Evolutionary conservation across 495 filamentous ascomycete species (phyloP).

Genomic region (Geopyxis carbonaria): DNA sequence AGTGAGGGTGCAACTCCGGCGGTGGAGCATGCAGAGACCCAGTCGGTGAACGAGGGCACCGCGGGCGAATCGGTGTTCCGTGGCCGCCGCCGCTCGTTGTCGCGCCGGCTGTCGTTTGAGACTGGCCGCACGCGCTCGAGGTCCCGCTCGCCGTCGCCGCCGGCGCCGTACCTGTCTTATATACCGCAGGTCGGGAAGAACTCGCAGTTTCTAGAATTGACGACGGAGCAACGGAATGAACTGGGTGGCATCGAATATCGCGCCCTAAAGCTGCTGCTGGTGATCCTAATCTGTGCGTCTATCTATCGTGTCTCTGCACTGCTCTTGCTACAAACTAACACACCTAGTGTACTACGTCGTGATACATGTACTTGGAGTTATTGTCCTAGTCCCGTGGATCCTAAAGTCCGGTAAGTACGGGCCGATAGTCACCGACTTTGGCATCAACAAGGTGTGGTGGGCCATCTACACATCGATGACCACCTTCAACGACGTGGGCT

Average conservation of each 20-base stretch:
- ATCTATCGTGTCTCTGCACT: neutral
- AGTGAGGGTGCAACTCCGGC: no score
- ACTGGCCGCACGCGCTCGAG: no score
- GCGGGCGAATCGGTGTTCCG: no score
- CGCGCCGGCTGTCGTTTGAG: no score
- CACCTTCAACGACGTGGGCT: conserved; percentile 70
- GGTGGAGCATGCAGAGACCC: no score
- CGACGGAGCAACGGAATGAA: conserved; percentile 79
- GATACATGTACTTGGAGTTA: conserved; percentile 56
- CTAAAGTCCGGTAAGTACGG: conserved; percentile 40
- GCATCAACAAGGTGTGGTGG: conserved; percentile 65
- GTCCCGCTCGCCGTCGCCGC: no score
- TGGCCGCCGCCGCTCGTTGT: no score
- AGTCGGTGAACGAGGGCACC: no score
- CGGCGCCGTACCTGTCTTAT: conserved; percentile 71
- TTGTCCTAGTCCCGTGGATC: conserved; percentile 66
- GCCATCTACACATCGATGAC: conserved; percentile 70
- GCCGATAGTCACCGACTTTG: conserved; percentile 38
- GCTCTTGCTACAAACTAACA: neutral
- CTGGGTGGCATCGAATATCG: conserved; percentile 90
- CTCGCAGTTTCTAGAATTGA: conserved; percentile 70
- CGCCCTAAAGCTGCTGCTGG: conserved; percentile 65
- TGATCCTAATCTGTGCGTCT: conserved; percentile 44
- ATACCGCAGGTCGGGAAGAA: conserved; percentile 80
- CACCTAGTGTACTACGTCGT: conserved; percentile 51